Conservation (phyloP, 208 protist genomes). For the Blechomonas ayalai region DNA sequence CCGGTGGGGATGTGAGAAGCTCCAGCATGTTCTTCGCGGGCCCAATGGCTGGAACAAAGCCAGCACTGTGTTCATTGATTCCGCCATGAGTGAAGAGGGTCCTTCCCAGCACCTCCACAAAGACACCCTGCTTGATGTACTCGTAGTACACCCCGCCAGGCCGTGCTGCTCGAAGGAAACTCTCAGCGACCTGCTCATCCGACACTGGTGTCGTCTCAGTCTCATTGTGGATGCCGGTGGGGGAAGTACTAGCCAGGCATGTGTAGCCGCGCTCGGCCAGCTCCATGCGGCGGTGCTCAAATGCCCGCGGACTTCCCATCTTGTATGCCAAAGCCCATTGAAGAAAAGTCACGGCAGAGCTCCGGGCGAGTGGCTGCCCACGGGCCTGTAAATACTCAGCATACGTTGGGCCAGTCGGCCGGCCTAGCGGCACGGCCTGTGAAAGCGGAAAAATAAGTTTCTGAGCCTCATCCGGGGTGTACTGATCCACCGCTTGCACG, state of each 20-base stretch:
- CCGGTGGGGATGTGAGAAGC: slow-evolving; percentile 1
- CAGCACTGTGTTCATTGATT: slow-evolving; percentile 53
- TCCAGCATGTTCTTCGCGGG: no score
- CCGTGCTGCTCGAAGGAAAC: slow-evolving; percentile 49
- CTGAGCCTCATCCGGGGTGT: slow-evolving; percentile 8
- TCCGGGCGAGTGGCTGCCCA: slow-evolving; percentile 8
- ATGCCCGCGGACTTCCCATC: slow-evolving; percentile 46
- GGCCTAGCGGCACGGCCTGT: neutral
- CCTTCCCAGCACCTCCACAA: slow-evolving; percentile 46
- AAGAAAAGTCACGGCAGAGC: slow-evolving; percentile 31
- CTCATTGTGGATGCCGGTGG: neutral
- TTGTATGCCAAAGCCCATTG: slow-evolving; percentile 65
- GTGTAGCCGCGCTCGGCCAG: slow-evolving; percentile 16
- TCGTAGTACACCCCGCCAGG: slow-evolving; percentile 70
- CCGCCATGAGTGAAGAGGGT: slow-evolving; percentile 84
- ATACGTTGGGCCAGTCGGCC: slow-evolving; percentile 8
- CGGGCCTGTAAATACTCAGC: slow-evolving; percentile 6
- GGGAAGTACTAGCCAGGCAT: no score
- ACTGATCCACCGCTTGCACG: slow-evolving; percentile 10
- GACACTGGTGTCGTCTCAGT: slow-evolving; percentile 2
- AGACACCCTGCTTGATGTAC: slow-evolving; percentile 45
- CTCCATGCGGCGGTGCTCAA: slow-evolving; percentile 63
- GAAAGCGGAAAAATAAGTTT: slow-evolving; percentile 8
- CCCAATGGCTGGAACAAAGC: slow-evolving; percentile 44
- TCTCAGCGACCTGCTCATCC: slow-evolving; percentile 50